A percentile compares a stretch with the other conserved stretches of the same genome.
Evolutionary conservation across 495 filamentous ascomycete genomes (phyloP).

Genomic region (Aspergillus cristatus): DNA sequence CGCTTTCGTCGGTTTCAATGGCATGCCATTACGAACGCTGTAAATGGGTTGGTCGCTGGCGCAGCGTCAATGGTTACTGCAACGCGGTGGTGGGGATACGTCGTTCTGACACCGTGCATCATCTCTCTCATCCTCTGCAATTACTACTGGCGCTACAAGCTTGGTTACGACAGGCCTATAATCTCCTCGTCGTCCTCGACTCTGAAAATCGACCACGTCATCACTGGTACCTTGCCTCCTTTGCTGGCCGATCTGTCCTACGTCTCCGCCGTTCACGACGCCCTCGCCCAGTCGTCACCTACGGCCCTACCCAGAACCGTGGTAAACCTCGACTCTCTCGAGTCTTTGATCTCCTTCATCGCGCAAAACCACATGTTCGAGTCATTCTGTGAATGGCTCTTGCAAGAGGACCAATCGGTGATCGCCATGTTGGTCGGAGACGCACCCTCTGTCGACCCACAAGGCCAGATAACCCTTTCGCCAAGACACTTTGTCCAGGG

Average conservation of each 20-base stretch:
- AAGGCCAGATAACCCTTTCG: conserved; percentile 8
- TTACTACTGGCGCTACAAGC: conserved; percentile 33
- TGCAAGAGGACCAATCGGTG: conserved; percentile 14
- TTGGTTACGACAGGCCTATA: conserved; percentile 39
- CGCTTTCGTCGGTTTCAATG: conserved; percentile 30
- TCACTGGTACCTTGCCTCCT: conserved; percentile 9
- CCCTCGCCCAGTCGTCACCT: conserved; percentile 1
- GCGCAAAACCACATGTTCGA: conserved; percentile 28
- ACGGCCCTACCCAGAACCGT: conserved; percentile 5
- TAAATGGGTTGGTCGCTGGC: conserved; percentile 39
- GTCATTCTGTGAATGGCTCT: conserved; percentile 24
- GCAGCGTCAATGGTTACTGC: conserved; percentile 41
- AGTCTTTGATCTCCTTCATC: conserved; percentile 27
- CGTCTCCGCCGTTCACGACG: conserved; percentile 16
- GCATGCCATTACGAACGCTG: conserved; percentile 31
- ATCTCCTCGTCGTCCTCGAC: conserved; percentile 7
- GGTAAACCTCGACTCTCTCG: conserved; percentile 15
- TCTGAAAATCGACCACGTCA: conserved; percentile 2
- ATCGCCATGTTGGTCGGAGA: conserved; percentile 3
- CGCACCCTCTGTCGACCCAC: too few species aligned
- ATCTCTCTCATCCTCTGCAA: conserved; percentile 32
- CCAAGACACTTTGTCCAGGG: conserved; percentile 10
- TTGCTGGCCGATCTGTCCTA: conserved; percentile 24
- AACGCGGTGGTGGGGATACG: conserved; percentile 41
- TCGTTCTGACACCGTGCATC: conserved; percentile 40